phyloP scores from a whole-genome alignment of 208 protist genomes.

The Trypanosoma mega region DNA sequence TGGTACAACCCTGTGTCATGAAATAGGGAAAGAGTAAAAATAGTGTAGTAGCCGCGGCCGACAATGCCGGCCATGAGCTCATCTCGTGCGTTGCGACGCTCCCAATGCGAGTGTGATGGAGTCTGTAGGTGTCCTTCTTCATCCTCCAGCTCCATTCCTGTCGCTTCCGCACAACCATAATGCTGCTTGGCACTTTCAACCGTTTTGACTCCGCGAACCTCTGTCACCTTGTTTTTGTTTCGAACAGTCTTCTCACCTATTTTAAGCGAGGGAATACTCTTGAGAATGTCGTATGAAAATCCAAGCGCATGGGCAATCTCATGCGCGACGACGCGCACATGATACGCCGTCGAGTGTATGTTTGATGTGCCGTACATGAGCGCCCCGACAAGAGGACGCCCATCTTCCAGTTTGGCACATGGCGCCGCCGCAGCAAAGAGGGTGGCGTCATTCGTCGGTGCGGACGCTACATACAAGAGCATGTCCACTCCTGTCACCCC shows the following conservation, averaged over 20 bases:
- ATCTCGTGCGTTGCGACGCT: slow-evolving; percentile 69
- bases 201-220: slow-evolving; percentile 37
- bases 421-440: slow-evolving; percentile 46
- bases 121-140: slow-evolving; percentile 37
- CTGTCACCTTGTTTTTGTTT: slow-evolving; percentile 24
- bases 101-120: slow-evolving; percentile 80
- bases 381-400: slow-evolving; percentile 7
- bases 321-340: too few species aligned
- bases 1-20: too few species aligned
- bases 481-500: slow-evolving; percentile 51
- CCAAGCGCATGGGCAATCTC: slow-evolving; percentile 85
- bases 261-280: too few species aligned
- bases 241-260: slow-evolving; percentile 26
- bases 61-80: slow-evolving; percentile 71
- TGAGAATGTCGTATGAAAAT: neutral
- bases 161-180: slow-evolving; percentile 56
- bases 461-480: slow-evolving; percentile 57
- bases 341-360: too few species aligned
- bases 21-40: too few species aligned
- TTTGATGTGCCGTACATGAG: slow-evolving; percentile 9
- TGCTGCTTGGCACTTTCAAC: slow-evolving; percentile 33
- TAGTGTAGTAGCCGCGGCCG: slow-evolving; percentile 5
- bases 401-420: slow-evolving; percentile 25
- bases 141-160: slow-evolving; percentile 72
- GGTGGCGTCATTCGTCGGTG: slow-evolving; percentile 17